Evolutionary conservation across 192 early-diverging fungal species (phyloP), one percentile per base, ranked within the genome.

Genomic region (Umbelopsis ramanniana): DNA sequence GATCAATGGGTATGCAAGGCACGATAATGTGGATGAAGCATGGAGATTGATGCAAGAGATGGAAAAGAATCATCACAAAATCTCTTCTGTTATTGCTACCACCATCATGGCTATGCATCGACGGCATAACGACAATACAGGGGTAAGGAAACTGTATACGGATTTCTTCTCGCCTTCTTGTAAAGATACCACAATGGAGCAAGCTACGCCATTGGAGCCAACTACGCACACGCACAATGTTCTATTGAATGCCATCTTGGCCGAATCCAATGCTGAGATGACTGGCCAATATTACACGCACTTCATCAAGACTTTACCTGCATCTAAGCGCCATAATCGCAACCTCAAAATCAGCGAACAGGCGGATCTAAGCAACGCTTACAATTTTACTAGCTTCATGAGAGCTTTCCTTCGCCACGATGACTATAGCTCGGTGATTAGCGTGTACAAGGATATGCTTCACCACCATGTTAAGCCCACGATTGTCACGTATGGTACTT

Each of bases 381-480:
- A 75, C 48, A 73, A 66, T 33, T 83, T 79, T 66, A 81, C 70
- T 14, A 53, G 33, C 10, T 83, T 83, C 66, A 81, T 83, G 74
- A 54, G 78, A 21, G 70, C 67, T 19, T 81, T 81, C 66, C 48
- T 77, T 48, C 68, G 76, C 15, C 76, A 53, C 50, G 46, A 75
- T 43, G 67, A 74, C 26, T 52, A 76, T 22, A 29, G 15, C 6
- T 70, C 72, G 52, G 76, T 78, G 6, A 66, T 66, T 50, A 46
- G 73, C 23, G 69, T 80, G 15, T 79, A 76, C 70, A 23, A 68
- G 43, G 76, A 81, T 40, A 83, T 83, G 79, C 33, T 66, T 5
- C 15, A 57, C 46, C 71, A 52, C 8, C 10, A 68, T 10, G 50
- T 83, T 26, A 68, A 48, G 12, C 76, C 79, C 14, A 72, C 74